A percentile compares a stretch with the other conserved stretches of the same genome.
Evolutionary conservation across 1,139 yeast genomes (phyloP).

Genomic region (Geotrichum reessii): DNA sequence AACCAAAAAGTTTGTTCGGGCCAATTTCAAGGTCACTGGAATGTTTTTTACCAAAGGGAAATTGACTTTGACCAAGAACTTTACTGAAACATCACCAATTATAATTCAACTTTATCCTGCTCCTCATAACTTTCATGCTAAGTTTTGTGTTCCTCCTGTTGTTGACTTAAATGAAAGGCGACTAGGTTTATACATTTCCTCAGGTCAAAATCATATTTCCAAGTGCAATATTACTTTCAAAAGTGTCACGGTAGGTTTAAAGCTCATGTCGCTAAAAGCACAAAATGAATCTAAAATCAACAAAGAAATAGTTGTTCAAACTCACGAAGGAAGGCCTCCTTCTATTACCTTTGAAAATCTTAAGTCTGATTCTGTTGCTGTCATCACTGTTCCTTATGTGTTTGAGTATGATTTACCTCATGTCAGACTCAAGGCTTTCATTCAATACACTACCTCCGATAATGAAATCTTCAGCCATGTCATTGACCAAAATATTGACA

Average conservation of each 20-base stretch:
- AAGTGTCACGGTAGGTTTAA: slow-evolving; percentile 21
- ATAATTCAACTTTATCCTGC: slow-evolving; percentile 25
- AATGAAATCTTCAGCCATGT: slow-evolving; percentile 22
- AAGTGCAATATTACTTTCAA: slow-evolving; percentile 20
- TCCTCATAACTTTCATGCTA: slow-evolving; percentile 24
- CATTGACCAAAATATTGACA: slow-evolving; percentile 23
- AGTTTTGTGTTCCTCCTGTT: slow-evolving; percentile 20
- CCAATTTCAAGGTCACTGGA: slow-evolving; percentile 27
- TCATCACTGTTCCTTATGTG: slow-evolving; percentile 18
- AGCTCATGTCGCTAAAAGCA: slow-evolving; percentile 19
- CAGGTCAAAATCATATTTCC: slow-evolving; percentile 19
- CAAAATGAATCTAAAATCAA: slow-evolving; percentile 8
- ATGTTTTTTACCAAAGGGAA: slow-evolving; percentile 26
- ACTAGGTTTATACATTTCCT: slow-evolving; percentile 21
- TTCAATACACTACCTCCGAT: slow-evolving; percentile 23
- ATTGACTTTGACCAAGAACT: slow-evolving; percentile 27
- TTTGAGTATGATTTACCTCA: slow-evolving; percentile 13
- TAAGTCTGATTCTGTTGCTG: background rate
- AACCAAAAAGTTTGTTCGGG: slow-evolving; percentile 26
- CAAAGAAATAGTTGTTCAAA: background rate
- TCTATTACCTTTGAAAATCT: slow-evolving; percentile 11
- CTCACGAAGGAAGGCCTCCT: slow-evolving; percentile 18
- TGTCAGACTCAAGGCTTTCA: slow-evolving; percentile 14
- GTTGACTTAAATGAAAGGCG: slow-evolving; percentile 24
- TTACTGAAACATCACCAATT: slow-evolving; percentile 19